A percentile compares a stretch with the other conserved stretches of the same genome.
Evolutionary conservation across 257 asterid species (phyloP).

Genomic region (Craterostigma plantagineum): DNA sequence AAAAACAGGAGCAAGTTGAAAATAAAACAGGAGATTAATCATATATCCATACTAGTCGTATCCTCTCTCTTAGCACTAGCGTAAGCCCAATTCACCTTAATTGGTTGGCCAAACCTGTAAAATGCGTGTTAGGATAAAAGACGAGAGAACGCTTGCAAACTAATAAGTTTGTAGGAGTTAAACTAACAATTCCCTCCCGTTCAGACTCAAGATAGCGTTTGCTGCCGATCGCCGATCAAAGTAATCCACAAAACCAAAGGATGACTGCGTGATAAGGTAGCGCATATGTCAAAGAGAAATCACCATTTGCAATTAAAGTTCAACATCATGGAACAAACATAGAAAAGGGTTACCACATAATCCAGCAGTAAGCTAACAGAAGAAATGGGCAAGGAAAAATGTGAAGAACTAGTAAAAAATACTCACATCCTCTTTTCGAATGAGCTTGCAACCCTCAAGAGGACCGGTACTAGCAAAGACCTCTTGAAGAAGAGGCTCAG

Average conservation of each 20-base stretch:
- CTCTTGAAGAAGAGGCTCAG: conserved; percentile 84
- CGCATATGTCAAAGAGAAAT: conserved; percentile 1
- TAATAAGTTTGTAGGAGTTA: background rate
- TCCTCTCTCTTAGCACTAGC: conserved; percentile 92
- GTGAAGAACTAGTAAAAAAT: no score
- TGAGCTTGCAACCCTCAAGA: conserved; percentile 75
- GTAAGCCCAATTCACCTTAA: conserved; percentile 92
- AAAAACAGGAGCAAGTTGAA: background rate
- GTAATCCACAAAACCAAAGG: conserved; percentile 48
- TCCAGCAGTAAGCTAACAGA: no score
- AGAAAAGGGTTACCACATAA: background rate
- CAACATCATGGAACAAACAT: conserved; percentile 2
- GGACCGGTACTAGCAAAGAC: conserved; percentile 81
- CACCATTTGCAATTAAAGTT: background rate
- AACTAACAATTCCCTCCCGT: conserved; percentile 59
- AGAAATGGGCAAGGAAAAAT: no score
- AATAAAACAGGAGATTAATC: conserved; percentile 5
- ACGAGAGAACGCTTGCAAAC: background rate
- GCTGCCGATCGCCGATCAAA: conserved; percentile 49
- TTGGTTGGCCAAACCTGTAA: conserved; percentile 93
- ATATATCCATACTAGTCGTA: conserved; percentile 44
- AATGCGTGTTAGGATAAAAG: conserved; percentile 5
- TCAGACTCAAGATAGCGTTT: conserved; percentile 33
- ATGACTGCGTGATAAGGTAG: conserved; percentile 32
- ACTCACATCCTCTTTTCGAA: conserved; percentile 75